A percentile compares a stretch with the other conserved stretches of the same genome.
Evolutionary conservation across 2,329 filamentous ascomycete genomes (phyloP).

Genomic region (Xylaria sp.): DNA sequence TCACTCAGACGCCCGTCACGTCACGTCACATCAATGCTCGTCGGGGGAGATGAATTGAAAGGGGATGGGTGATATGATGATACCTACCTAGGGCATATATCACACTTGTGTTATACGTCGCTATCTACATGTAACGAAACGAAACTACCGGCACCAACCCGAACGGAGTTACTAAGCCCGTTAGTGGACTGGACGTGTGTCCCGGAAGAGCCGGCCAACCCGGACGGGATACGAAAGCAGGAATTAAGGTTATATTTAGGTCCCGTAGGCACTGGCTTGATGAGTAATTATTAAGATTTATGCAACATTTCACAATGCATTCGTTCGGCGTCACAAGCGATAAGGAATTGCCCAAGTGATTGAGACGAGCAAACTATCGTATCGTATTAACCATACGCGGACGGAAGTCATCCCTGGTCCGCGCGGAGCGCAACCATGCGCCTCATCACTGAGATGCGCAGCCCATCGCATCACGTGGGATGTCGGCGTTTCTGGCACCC

Average conservation of each 20-base stretch:
- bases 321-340: neutral
- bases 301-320: conserved; percentile 1
- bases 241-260: conserved; percentile 10
- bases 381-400: conserved; percentile 17
- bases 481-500: neutral
- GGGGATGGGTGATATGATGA: conserved; percentile 5
- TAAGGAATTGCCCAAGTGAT: neutral
- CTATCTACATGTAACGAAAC: too few species aligned
- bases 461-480: neutral
- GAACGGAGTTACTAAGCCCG: neutral
- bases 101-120: neutral
- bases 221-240: neutral
- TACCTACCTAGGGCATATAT: neutral
- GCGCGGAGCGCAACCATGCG: conserved; percentile 7
- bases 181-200: neutral
- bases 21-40: conserved; percentile 10
- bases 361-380: conserved; percentile 12
- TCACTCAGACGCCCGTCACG: neutral
- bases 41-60: neutral
- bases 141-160: too few species aligned
- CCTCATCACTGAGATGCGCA: conserved; percentile 12
- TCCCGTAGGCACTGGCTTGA: too few species aligned
- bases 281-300: neutral
- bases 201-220: neutral
- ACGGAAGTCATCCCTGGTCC: conserved; percentile 14